Base-by-base conservation (phyloP, 2,329 filamentous ascomycete genomes). In the Diaporthe vaccinii region DNA sequence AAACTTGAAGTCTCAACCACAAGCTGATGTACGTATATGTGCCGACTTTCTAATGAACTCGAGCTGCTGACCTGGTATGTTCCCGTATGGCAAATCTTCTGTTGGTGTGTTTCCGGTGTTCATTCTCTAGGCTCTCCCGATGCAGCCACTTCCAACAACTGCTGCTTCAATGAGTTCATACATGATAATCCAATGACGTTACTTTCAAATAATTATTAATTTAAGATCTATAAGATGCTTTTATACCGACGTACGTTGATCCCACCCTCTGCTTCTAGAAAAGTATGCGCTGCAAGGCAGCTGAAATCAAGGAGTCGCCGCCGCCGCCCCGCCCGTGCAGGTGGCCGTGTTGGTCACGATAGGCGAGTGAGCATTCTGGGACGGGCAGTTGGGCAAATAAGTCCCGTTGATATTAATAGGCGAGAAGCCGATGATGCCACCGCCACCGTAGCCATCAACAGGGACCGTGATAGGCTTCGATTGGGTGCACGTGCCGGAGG, bases 361-460 rank as follows among this genome's bases (percentile, higher is more conserved):
- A n/a, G 28, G 61, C 61, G 61, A 67, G 28, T 49, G 44, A 1
- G 28, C 61, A 10, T 22, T 14, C 44, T 20, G 17, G 10, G 9
- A 51, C 61, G 61, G 61, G 61, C 61, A 67, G 3, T 67, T 67
- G 6, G 61, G 61, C 61, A 67, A 25, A n/a, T 67, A 46, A 4
- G 12, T n/a, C 22, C 61, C 61, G 22, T 51, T 67, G 20, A 67
- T 7, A n/a, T 67, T 28, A 1, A 67, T 51, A 1, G 61, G 61
- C 3, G 28, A 22, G 44, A 67, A 67, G 41, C 44, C 61, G 5
- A 49, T 49, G 28, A 20, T 67, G 5, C 44, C 44, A 9, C 41
- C 61, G 31, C 61, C 61, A 4, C 61, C 61, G 4, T 67, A 67
- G 5, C 61, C 41, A n/a, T 31, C 61, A 2, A 67, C 61, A 8